These are phyloP conservation scores for Basidiobolus meristosporus DNA, from an alignment of 371 early-diverging fungal species.

Conservation along the genomic window DNA sequence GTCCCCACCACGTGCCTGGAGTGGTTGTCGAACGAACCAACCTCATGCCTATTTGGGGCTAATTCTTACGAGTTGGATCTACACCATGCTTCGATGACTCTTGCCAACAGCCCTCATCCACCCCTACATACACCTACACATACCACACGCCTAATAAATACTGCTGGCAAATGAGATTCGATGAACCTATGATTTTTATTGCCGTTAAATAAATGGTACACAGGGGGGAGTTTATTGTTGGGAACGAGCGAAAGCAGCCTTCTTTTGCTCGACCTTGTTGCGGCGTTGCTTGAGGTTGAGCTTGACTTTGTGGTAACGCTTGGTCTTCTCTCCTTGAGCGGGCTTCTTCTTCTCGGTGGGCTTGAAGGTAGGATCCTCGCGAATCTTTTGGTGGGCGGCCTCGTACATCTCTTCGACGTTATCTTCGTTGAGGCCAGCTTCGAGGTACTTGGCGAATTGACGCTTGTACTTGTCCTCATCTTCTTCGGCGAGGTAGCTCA, in stretches of 20 bases:
- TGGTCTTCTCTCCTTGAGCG: slow-evolving; percentile 26
- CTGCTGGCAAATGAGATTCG: no score
- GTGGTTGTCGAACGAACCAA: no score
- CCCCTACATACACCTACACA: no score
- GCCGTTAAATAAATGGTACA: no score
- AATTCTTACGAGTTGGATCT: no score
- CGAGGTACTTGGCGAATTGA: slow-evolving; percentile 94
- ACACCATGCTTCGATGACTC: no score
- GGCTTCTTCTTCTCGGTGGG: slow-evolving; percentile 52
- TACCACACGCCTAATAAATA: no score
- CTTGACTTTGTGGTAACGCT: slow-evolving; percentile 34
- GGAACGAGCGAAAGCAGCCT: slow-evolving; percentile 34
- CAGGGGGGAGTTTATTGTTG: not conserved
- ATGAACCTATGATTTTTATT: no score
- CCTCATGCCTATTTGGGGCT: no score
- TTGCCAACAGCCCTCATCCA: no score
- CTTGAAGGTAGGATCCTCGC: slow-evolving; percentile 63
- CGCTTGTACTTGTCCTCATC: slow-evolving; percentile 96
- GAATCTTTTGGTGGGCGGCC: slow-evolving; percentile 87
- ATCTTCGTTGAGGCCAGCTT: slow-evolving; percentile 78
- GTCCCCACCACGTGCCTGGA: no score
- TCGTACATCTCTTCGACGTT: slow-evolving; percentile 91
- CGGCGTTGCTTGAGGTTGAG: slow-evolving; percentile 82
- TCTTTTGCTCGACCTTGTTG: slow-evolving; percentile 80
- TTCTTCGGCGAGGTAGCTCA: slow-evolving; percentile 94